phyloP scores from a whole-genome alignment of 768 basidiomycete species.

The Suillus alpinus region DNA sequence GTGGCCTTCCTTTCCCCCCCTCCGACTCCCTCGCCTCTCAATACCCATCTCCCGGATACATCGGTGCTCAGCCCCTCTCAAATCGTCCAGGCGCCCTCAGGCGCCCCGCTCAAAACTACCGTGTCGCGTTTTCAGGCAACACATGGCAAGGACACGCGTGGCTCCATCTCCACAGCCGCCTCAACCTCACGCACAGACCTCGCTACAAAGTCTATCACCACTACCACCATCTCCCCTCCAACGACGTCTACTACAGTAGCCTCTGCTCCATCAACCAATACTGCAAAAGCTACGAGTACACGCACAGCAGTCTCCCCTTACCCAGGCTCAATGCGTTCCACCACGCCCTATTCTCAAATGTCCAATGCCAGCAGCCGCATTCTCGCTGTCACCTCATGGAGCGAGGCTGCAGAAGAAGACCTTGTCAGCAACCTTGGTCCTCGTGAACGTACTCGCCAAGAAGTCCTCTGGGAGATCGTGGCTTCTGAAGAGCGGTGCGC shows the following conservation, averaged over 20 bases:
- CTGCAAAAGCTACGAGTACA: slow-evolving; percentile 55
- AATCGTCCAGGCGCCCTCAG: slow-evolving; percentile 21
- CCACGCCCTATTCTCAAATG: slow-evolving; percentile 80
- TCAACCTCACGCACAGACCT: slow-evolving; percentile 64
- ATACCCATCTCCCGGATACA: slow-evolving; percentile 45
- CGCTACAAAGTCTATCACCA: slow-evolving; percentile 40
- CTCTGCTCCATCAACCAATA: slow-evolving; percentile 52
- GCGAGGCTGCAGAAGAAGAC: slow-evolving; percentile 91
- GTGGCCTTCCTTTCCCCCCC: slow-evolving; percentile 86
- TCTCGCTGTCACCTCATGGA: slow-evolving; percentile 82
- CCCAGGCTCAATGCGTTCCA: slow-evolving; percentile 71
- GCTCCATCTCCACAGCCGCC: slow-evolving; percentile 61
- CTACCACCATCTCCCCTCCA: slow-evolving; percentile 49
- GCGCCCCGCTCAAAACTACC: slow-evolving; percentile 54
- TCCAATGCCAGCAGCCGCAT: slow-evolving; percentile 71
- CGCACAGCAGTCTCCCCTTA: slow-evolving; percentile 65
- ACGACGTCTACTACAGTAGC: slow-evolving; percentile 60
- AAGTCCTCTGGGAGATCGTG: slow-evolving; percentile 96
- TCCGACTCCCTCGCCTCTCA: slow-evolving; percentile 57
- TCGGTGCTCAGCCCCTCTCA: slow-evolving; percentile 32
- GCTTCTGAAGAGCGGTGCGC: slow-evolving; percentile 89
- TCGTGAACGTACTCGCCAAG: slow-evolving; percentile 91
- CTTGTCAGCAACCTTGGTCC: slow-evolving; percentile 91
- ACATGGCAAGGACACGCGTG: slow-evolving; percentile 66
- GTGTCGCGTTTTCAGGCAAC: slow-evolving; percentile 75